Conservation (phyloP, 306 rosid genomes). For the Cucurbita ficifolia region DNA sequence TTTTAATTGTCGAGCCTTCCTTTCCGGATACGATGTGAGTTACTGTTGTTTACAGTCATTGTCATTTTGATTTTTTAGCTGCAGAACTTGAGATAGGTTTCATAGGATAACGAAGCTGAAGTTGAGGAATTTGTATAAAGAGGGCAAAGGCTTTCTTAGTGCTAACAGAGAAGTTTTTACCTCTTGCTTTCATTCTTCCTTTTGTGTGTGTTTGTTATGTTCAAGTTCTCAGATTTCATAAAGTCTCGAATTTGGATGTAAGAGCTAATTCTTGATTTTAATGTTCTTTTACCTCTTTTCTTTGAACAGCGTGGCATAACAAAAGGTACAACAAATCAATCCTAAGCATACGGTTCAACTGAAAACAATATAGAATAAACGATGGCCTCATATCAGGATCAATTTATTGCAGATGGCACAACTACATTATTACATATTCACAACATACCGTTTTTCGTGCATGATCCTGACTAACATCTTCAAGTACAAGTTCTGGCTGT, state of each 20-base stretch:
- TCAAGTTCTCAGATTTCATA: background rate
- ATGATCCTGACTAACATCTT: conserved; percentile 96
- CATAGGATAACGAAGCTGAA: background rate
- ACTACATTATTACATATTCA: background rate
- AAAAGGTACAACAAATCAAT: background rate
- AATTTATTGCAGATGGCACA: background rate
- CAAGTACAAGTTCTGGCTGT: conserved; percentile 85
- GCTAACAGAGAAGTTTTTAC: background rate
- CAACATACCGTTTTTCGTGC: conserved; percentile 85
- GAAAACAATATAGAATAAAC: background rate
- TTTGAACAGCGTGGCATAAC: background rate
- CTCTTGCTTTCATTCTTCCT: background rate
- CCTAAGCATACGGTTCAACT: background rate
- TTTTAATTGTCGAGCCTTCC: background rate
- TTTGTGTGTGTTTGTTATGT: background rate
- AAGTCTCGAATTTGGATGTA: background rate
- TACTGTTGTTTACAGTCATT: background rate
- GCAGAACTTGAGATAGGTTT: background rate
- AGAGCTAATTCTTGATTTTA: background rate
- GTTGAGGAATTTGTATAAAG: background rate
- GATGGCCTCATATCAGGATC: background rate
- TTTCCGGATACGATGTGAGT: background rate
- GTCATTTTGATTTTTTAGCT: background rate
- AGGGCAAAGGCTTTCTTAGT: background rate
- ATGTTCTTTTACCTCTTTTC: background rate